phyloP scores from a whole-genome alignment of 768 basidiomycete species.

The Leccinum sublutescens region DNA sequence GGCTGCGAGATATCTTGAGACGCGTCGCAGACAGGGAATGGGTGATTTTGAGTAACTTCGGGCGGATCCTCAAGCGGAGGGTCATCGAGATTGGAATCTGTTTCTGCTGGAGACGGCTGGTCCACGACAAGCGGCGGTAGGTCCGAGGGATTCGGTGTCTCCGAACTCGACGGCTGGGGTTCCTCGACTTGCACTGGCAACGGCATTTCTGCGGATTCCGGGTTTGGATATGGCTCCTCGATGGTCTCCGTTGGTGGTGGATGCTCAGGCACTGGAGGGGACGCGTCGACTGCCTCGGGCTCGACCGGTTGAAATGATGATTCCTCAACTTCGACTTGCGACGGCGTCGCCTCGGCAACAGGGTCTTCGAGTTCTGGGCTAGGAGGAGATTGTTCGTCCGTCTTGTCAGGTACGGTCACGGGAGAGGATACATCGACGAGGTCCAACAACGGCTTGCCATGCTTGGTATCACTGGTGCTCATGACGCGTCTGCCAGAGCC shows the following conservation, averaged over 20 bases:
- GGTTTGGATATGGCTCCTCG: not conserved
- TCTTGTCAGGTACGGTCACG: not conserved
- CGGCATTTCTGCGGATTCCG: not conserved
- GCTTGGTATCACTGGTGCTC: slow-evolving; percentile 14
- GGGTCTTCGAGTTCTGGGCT: not conserved
- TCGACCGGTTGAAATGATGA: not conserved
- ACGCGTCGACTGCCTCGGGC: slow-evolving; percentile 6
- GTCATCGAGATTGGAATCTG: not conserved
- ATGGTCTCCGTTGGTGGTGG: slow-evolving; percentile 2
- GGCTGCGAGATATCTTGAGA: slow-evolving; percentile 9
- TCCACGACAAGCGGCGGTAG: not conserved
- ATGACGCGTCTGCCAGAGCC: slow-evolving; percentile 20
- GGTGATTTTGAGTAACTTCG: not conserved
- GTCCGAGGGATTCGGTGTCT: slow-evolving; percentile 6
- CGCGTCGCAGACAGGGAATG: not conserved
- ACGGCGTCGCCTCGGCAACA: not conserved
- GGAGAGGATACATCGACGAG: slow-evolving; percentile 3
- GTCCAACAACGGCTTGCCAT: not conserved
- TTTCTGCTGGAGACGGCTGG: not conserved
- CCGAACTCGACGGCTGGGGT: not conserved
- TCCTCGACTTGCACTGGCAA: slow-evolving; percentile 7
- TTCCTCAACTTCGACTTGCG: not conserved
- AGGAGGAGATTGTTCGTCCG: not conserved
- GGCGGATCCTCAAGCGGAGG: slow-evolving; percentile 3
- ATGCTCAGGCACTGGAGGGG: slow-evolving; percentile 6